Percentiles rank a stretch among this genome's conserved stretches.
These are phyloP conservation scores for Lactarius quietus DNA, from an alignment of 768 basidiomycete species.

Conservation along the genomic window DNA sequence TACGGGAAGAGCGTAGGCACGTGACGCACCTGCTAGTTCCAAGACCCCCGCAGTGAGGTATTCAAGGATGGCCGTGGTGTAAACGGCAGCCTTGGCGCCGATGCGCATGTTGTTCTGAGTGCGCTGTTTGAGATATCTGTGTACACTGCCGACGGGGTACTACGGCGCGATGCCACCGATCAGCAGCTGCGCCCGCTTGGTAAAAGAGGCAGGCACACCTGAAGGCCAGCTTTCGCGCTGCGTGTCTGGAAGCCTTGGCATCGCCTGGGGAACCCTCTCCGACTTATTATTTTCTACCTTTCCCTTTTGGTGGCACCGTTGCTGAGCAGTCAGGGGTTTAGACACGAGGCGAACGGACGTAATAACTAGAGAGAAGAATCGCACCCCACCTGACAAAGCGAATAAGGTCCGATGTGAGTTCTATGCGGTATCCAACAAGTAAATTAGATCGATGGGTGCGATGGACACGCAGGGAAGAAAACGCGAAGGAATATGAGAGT, in stretches of 20 bases:
- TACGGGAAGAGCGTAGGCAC: background rate
- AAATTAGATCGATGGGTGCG: background rate
- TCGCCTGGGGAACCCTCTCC: constrained; percentile 1
- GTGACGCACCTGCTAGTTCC: constrained; percentile 27
- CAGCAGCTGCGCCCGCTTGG: background rate
- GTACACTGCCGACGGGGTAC: constrained; percentile 98
- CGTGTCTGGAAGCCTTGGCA: constrained; percentile 13
- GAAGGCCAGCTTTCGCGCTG: constrained; percentile 14
- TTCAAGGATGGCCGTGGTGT: constrained; percentile 80
- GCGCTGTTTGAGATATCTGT: constrained; percentile 87
- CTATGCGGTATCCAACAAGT: background rate
- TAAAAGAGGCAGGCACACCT: background rate
- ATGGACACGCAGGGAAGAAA: background rate
- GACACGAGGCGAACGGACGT: background rate
- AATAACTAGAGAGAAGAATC: background rate
- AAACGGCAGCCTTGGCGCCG: constrained; percentile 96
- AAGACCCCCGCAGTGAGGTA: background rate
- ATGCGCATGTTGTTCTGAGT: constrained; percentile 93
- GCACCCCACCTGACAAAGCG: background rate
- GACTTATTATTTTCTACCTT: constrained; percentile 7
- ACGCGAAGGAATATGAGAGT: constrained; percentile 2
- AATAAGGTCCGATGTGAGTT: background rate
- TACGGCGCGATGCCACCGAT: constrained; percentile 31
- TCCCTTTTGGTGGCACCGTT: constrained; percentile 4
- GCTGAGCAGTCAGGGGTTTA: background rate